Percentiles rank a stretch among this genome's conserved stretches.
phyloP scores from a whole-genome alignment of 2,329 filamentous ascomycete species.

The Elsinoe australis region DNA sequence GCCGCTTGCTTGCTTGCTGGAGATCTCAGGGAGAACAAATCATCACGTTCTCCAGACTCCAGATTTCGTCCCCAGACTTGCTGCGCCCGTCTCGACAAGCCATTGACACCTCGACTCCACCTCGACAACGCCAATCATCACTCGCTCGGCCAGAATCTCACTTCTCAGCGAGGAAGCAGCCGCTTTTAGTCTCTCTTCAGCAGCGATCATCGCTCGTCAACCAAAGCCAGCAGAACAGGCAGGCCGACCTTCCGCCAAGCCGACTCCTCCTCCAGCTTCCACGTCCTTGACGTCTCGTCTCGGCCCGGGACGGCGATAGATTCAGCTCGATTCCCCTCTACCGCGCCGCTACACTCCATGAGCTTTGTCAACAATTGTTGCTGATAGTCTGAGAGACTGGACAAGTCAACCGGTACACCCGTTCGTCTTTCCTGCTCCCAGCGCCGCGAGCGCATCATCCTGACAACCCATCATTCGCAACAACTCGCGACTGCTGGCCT shows the following conservation, averaged over 20 bases:
- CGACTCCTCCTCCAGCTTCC: constrained; percentile 11
- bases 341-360: not conserved
- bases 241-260: constrained; percentile 13
- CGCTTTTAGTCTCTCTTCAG: not conserved
- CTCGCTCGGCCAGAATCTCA: too few relatives aligned
- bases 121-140: too few relatives aligned
- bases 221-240: constrained; percentile 13
- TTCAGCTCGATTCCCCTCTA: not conserved
- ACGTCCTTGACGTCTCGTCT: constrained; percentile 12
- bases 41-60: not conserved
- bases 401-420: too few relatives aligned
- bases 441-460: not conserved
- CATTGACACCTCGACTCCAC: too few relatives aligned
- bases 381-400: constrained; percentile 3
- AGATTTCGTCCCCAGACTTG: not conserved
- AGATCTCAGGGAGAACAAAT: too few relatives aligned
- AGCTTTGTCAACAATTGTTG: constrained; percentile 3
- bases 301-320: constrained; percentile 10
- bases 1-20: constrained; percentile 1
- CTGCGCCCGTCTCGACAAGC: not conserved
- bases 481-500: not conserved
- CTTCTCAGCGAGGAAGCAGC: too few relatives aligned
- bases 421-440: not conserved
- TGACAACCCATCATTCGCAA: not conserved
- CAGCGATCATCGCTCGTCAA: constrained; percentile 10